Base-by-base conservation (phyloP, 352 stramenopile species). In the Elongisporangium senticosum region DNA sequence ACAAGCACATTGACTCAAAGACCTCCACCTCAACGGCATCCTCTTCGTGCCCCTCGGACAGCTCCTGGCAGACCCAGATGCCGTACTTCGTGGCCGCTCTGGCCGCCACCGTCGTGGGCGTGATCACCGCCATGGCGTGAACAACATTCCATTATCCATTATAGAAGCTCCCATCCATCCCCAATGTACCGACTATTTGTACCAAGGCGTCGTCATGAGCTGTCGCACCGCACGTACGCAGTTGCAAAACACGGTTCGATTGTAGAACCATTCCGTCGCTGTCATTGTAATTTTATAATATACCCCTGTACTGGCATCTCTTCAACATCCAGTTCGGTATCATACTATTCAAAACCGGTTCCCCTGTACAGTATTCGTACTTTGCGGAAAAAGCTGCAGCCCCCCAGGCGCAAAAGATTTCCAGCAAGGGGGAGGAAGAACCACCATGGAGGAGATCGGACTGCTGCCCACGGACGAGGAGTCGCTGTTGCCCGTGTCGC, bases 391-490 rank as follows among this genome's bases (percentile, higher is more conserved):
- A 43, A 43, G 33, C 33, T 43, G 13, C 33, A 43, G 33, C 33
- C 33, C 33, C 33, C 33, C 33, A 43, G 13, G 11, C 47, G 20
- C n/a, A 56, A 50, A 65, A 67, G 51, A 64, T 59, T 59, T 54
- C 52, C 21, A 23, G 26, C 23, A 22, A 51, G 33, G 20, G 49
- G 49, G 20, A 26, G 52, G 49, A 15, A 55, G 22, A 11, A 48
- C 53, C 58, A 68, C 65, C 58, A 87, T 87, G 77, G 77, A 87
- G 66, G 75, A 87, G 65, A 85, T 87, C 55, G 75, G 77, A 21
- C 65, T 87, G 23, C 56, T 69, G 59, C 53, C 62, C 23, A 55
- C 59, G 23, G 75, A 84, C 57, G 78, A 84, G 47, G 78, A 86
- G 59, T 69, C 78, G 51, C 68, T 86, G 2, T 64, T 88, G 52